Base-by-base conservation (phyloP, 2,329 filamentous ascomycete species). In the Thelonectria rubi region DNA sequence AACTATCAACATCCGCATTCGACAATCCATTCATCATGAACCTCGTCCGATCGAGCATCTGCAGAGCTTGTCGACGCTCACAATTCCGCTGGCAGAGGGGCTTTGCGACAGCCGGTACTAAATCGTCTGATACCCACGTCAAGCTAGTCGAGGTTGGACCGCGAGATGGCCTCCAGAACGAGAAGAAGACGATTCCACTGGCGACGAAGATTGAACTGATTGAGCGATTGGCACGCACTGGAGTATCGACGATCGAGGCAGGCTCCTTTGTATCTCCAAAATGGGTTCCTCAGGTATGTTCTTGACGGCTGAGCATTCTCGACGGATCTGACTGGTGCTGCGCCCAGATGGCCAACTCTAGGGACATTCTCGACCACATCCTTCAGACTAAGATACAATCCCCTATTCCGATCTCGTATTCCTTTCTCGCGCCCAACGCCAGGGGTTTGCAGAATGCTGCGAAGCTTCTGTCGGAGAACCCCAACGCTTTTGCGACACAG, bases 161-260 rank as follows among this genome's bases (percentile, higher is more conserved):
- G 34, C 84, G 92, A 66, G 92, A 96, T 80, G 92, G 92, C n/a
- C 79, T 96, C 55, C 92, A 97, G 75, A 96, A 95, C 73, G 91
- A 95, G 80, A 91, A 91, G 78, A 86, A 81, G 65, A 82, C 82
- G 26, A 90, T 96, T 65, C 81, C 91, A 0, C 80, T 92, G 11
- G 81, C 83, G 7, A 93, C 88, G 2, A 96, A 96, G 77, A 85
- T 94, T 57, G 87, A 93, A 67, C 78, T 96, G 55, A 91, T 96
- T 40, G 84, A 89, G 67, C 81, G 86, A 62, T 79, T 96, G 63
- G 86, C 88, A 34, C 79, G 80, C 65, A 90, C 91, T 0, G 92
- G 92, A 0, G 75, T 95, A 43, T 79, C 80, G 6, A 88, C 88
- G 3, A 94, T 96, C 64, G 92, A 96, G 76, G 88, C 91, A 17